Evolutionary conservation across 2,329 filamentous ascomycete genomes (phyloP), one percentile per base, ranked within the genome.

Genomic region (Fusarium napiforme): DNA sequence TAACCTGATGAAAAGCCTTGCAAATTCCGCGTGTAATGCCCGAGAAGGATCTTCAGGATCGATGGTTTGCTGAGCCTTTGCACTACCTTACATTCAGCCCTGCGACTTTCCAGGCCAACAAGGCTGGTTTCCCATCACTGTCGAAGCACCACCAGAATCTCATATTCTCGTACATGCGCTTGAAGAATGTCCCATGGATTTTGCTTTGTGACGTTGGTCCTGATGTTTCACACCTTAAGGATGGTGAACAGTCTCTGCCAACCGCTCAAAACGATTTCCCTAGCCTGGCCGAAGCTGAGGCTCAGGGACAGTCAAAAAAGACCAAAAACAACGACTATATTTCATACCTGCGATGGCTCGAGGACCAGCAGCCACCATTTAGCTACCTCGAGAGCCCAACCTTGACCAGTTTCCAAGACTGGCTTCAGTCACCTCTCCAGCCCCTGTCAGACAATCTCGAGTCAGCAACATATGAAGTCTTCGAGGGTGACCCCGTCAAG

Each of bases 401-500:
- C 2, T 79, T 91, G 64, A 86, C 84, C 9, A 88, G 84, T 75
- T 88, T 91, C 89, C 97, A 99, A 79, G 96, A 99, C 81, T 99
- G 96, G 87, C 87, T 99, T 16, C 96, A 99, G 81, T 95, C 95
- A 4, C 96, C 96, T 5, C 86, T 99, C 45, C 97, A 99, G 81
- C 96, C 96, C 0, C 87, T 99, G 19, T 96, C 96, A 0, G 96
- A 99, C 82, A 99, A 99, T 77, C 87, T 99, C 19, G 97, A 99
- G 81, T 97, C 95, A 52, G 93, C 97, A 46, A 99, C 96, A 0
- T 99, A 99, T 81, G 96, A 99, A 80, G 96, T 98, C 5, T 99
- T 99, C 78, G 96, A 99, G 81, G 97, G 97, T 75, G 97, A 99
- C 73, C 96, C 96, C 0, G 93, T 99, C 83, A 99, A 99, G 83